Conservation (phyloP, 2,329 filamentous ascomycete genomes). For the Biscogniauxia sp. region DNA sequence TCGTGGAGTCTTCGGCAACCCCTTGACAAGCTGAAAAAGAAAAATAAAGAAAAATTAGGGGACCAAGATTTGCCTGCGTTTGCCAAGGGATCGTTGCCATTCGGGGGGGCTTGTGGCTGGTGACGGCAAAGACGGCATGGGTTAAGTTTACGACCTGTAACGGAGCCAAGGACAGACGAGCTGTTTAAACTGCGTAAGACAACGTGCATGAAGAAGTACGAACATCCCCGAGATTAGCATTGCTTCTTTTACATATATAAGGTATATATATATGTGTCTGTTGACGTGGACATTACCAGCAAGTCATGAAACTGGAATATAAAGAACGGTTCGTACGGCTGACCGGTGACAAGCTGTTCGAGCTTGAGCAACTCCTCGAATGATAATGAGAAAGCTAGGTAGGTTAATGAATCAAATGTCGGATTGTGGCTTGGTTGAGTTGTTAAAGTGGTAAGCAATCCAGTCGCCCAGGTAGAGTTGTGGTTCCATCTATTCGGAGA, state of each 20-base stretch:
- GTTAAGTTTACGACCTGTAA: not conserved
- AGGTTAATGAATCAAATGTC: slow-evolving; percentile 1
- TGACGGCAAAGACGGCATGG: slow-evolving; percentile 1
- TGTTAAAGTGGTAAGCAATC: not conserved
- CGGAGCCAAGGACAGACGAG: not conserved
- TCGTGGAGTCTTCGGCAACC: not conserved
- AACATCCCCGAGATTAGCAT: not conserved
- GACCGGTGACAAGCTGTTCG: too few relatives aligned
- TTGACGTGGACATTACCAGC: not conserved
- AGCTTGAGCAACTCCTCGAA: not conserved
- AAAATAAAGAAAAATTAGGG: not conserved
- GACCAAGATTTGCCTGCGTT: not conserved
- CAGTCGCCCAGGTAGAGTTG: not conserved
- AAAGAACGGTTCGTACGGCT: not conserved
- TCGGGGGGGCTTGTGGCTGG: not conserved
- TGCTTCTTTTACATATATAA: too few relatives aligned
- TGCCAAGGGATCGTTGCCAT: not conserved
- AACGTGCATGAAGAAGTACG: not conserved
- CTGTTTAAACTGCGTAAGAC: not conserved
- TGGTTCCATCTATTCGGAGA: not conserved
- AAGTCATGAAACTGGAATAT: not conserved
- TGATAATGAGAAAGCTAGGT: not conserved
- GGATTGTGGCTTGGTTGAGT: not conserved
- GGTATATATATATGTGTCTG: too few relatives aligned
- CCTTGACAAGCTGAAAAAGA: slow-evolving; percentile 1